Percentiles rank a stretch among this genome's conserved stretches.
These are phyloP conservation scores for Secale cereale DNA, from an alignment of 176 grass and related monocot species.

Conservation along the genomic window DNA sequence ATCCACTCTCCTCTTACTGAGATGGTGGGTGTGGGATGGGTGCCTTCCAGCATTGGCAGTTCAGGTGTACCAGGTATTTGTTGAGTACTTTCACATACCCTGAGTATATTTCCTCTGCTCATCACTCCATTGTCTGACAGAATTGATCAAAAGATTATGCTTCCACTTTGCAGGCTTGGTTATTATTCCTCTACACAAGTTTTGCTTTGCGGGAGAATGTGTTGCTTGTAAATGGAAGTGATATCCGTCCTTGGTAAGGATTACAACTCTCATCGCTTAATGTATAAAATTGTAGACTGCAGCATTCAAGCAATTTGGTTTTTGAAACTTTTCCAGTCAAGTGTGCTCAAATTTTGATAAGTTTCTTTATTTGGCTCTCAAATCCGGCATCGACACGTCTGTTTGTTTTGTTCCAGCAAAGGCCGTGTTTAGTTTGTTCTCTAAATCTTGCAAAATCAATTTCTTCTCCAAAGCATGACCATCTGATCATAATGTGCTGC, in stretches of 20 bases:
- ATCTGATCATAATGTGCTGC: background rate
- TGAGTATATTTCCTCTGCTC: background rate
- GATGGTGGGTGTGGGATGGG: slow-evolving; percentile 82
- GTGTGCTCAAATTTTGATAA: background rate
- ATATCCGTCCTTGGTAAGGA: slow-evolving; percentile 83
- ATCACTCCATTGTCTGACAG: background rate
- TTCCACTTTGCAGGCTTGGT: slow-evolving; percentile 60
- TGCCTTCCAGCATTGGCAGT: slow-evolving; percentile 92
- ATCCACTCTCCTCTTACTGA: slow-evolving; percentile 72
- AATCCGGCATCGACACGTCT: background rate
- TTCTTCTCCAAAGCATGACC: background rate
- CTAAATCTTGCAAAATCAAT: background rate
- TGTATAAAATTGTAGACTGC: background rate
- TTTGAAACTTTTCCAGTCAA: background rate
- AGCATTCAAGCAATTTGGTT: background rate
- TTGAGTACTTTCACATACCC: background rate
- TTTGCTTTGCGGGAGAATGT: slow-evolving; percentile 89
- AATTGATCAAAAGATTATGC: slow-evolving; percentile 5
- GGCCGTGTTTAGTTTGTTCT: background rate
- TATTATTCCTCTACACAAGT: slow-evolving; percentile 80
- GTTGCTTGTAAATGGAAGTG: slow-evolving; percentile 87
- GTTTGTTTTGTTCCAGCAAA: background rate
- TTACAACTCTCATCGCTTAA: slow-evolving; percentile 10
- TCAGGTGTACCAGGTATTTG: slow-evolving; percentile 88
- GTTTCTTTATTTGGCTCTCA: background rate